A percentile compares a stretch with the other conserved stretches of the same genome.
Conservation (phyloP, 73 alveolate genomes). For the Paramecium sexaurelia region DNA sequence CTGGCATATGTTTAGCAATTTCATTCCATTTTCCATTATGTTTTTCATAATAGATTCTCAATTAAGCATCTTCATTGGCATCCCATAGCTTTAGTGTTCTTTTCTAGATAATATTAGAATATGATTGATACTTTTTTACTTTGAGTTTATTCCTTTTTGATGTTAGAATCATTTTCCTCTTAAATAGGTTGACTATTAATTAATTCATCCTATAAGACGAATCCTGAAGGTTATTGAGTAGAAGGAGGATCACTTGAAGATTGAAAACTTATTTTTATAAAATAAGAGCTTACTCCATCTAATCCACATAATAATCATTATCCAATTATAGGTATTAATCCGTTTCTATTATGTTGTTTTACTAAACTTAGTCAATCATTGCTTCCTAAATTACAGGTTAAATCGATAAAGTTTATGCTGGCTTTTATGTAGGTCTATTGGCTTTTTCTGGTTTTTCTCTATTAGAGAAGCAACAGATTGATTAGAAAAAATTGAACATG, state of each 20-base stretch:
- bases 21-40: conserved; percentile 61
- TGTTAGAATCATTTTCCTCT: neutral
- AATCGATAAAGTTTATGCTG: neutral
- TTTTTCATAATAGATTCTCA: neutral
- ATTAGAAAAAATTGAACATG: neutral
- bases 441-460: conserved; percentile 23
- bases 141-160: neutral
- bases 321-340: neutral
- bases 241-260: neutral
- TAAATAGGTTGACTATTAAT: neutral
- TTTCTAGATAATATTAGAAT: neutral
- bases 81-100: neutral
- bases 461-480: conserved; percentile 2
- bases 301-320: neutral
- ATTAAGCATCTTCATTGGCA: conserved; percentile 29
- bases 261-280: neutral
- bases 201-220: neutral
- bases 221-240: neutral
- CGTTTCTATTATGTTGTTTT: conserved; percentile 4
- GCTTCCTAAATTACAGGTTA: neutral
- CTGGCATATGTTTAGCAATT: conserved; percentile 60
- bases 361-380: neutral
- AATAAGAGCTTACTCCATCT: neutral
- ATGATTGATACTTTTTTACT: neutral
- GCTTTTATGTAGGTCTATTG: neutral